Evolutionary conservation across 2,329 filamentous ascomycete genomes (phyloP), one percentile per base, ranked within the genome.

Genomic region (Daldinia sp.): DNA sequence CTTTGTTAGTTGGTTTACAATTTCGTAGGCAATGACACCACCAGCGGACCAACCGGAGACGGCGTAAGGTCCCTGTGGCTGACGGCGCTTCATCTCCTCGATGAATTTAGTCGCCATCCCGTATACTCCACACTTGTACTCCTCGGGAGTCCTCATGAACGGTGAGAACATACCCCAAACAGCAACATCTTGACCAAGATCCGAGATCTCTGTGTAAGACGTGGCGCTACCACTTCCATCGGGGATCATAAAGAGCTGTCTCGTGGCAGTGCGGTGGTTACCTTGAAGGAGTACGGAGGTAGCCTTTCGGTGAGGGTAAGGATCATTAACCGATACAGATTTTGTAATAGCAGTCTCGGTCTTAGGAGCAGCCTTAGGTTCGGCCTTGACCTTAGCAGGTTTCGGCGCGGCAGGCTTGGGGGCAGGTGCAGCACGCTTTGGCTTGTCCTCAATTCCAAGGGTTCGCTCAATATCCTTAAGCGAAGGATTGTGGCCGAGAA

Each of bases 1-100:
- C 68, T 85, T 83, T 65, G 84, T 84, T 15, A 92, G 83, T 69
- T 90, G 87, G 60, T 86, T 85, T 15, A 88, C 86, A 9, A 89
- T 88, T 72, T 92, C 89, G 74, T 88, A 93, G 46, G 91, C 90
- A 66, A 90, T 89, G 54, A 93, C 90, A 39, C 92, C 91, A 28
- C 92, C 92, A 1, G 90, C 91, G n/a, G 88, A 92, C 92, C 91
- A 94, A 26, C 92, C 92, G 15, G 88, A 87, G 0, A 93, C 79
- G 57, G 86, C 85, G 79, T 92, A 93, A 0, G 90, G 89, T 0
- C 92, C 92, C 23, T 82, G 75, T 2, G 90, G 88, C 79, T 93
- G 91, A 57, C 90, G 89, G 4, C 88, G 87, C 79, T 89, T 90
- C 79, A 93, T 91, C 79, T 93, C 91, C 4, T 84, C 81, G 42